Evolutionary conservation across 352 stramenopile genomes (phyloP), one percentile per base, ranked within the genome.

Genomic region (Pythium phragmitis): DNA sequence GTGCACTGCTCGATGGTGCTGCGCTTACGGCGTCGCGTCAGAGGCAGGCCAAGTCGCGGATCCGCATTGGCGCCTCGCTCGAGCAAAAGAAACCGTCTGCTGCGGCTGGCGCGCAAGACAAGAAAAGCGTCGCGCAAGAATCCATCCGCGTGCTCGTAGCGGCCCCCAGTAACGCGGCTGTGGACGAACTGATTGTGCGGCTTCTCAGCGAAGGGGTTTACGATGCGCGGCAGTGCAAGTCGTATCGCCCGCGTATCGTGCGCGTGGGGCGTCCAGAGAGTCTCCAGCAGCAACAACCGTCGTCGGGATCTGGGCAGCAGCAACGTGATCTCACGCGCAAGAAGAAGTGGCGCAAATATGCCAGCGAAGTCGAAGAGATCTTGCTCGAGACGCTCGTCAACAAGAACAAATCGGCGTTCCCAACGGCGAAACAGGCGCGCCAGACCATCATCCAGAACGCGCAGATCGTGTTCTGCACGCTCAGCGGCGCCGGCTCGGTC

Each of bases 391-490:
- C 57, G 37, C 64, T 89, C 28, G 83, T 89, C 16, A 74, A 72
- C 33, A 85, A 87, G 51, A 80, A 89, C 52, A 83, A 76, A 53
- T 79, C 56, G 12, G 64, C 83, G 19, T 91, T 91, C 56, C 61
- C 73, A 16, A 87, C 72, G 0, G 67, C 73, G 12, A 86, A 86
- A 26, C 63, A 82, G 49, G 72, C 82, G 7, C 82, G 83, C 2
- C 80, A 92, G 64, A 71, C 73, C 23, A 86, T 94, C 28, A 71
- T 94, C 23, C 72, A 90, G 52, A 87, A 76, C 49, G 85, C 83
- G 6, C 85, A 94, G 69, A 79, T 94, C 53, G 83, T 94, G 36
- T 94, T 94, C 28, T 94, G 85, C 62, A 94, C 85, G 14, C 74
- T 94, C n/a, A 92, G 82, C 57, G 85, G 85, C 13, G 83, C 85